phyloP scores from a whole-genome alignment of 352 stramenopile genomes.

The Phytophthora sansomeana region DNA sequence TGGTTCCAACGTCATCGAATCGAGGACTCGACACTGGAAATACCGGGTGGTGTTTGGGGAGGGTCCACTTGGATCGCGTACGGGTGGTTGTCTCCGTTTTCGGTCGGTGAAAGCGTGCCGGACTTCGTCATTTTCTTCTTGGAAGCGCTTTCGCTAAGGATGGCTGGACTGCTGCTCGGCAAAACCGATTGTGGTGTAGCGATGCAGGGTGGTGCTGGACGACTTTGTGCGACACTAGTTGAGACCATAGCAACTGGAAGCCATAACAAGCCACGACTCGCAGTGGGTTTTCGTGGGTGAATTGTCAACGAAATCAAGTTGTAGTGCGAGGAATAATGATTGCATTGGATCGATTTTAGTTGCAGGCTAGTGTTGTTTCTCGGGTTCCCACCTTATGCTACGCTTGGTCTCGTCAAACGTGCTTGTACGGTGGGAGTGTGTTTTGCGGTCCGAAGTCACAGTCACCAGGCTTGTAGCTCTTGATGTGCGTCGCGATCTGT shows the following conservation, averaged over 20 bases:
- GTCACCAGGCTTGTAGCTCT: conserved; percentile 57
- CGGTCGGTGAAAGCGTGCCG: conserved; percentile 1
- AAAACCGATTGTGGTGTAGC: conserved; percentile 24
- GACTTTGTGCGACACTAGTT: conserved; percentile 1
- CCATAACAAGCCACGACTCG: background rate
- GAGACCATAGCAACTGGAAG: too few species aligned
- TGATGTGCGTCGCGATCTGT: conserved; percentile 63
- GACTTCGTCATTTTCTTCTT: conserved; percentile 15
- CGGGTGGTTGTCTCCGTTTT: conserved; percentile 14
- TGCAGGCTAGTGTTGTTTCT: too few species aligned
- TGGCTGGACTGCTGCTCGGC: background rate
- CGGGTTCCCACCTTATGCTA: too few species aligned
- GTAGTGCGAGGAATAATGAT: too few species aligned
- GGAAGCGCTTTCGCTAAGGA: background rate
- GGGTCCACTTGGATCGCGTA: conserved; percentile 43
- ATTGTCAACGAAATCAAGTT: too few species aligned
- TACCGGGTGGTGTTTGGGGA: conserved; percentile 17
- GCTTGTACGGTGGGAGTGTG: conserved; percentile 38
- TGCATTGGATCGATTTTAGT: too few species aligned
- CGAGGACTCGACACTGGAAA: background rate
- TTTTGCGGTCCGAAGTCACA: conserved; percentile 50
- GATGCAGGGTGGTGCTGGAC: background rate
- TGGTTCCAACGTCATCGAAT: conserved; percentile 15
- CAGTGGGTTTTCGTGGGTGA: background rate
- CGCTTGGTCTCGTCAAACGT: too few species aligned